phyloP scores from a whole-genome alignment of 2,329 filamentous ascomycete genomes.

The Fusarium humuli region DNA sequence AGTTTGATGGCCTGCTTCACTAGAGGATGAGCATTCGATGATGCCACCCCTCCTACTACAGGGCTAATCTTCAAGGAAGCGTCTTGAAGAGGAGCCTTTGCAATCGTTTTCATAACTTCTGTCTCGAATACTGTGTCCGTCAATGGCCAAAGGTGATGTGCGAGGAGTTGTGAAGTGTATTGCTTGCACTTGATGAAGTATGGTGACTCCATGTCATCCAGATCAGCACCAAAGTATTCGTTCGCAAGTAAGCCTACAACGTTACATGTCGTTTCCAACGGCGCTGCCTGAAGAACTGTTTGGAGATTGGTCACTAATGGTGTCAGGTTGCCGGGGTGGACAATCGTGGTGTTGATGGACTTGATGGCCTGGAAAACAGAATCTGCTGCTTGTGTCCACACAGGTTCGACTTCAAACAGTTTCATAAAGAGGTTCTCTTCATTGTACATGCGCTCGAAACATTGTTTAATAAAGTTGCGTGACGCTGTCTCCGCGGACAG shows the following conservation, averaged over 20 bases:
- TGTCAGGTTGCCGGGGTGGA: conserved; percentile 65
- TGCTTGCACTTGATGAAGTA: conserved; percentile 67
- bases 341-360: conserved; percentile 61
- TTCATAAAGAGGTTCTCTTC: conserved; percentile 65
- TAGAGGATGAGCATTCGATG: conserved; percentile 68
- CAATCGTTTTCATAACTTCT: conserved; percentile 66
- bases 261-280: conserved; percentile 64
- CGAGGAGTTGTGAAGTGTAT: conserved; percentile 66
- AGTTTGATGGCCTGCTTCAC: conserved; percentile 70
- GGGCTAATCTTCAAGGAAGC: conserved; percentile 64
- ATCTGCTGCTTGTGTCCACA: conserved; percentile 61
- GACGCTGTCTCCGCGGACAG: conserved; percentile 65
- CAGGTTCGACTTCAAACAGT: conserved; percentile 67
- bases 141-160: conserved; percentile 69
- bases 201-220: conserved; percentile 68
- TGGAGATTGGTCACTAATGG: conserved; percentile 65
- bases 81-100: conserved; percentile 60
- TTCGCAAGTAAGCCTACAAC: conserved; percentile 68
- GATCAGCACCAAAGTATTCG: conserved; percentile 67
- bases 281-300: conserved; percentile 58
- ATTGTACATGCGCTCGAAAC: conserved; percentile 67
- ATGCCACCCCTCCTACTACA: conserved; percentile 60
- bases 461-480: conserved; percentile 70
- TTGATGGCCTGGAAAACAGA: conserved; percentile 66
- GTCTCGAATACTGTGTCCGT: conserved; percentile 66